Conservation (phyloP, 371 early-diverging fungal species). For the Rhizomucor pusillus region DNA sequence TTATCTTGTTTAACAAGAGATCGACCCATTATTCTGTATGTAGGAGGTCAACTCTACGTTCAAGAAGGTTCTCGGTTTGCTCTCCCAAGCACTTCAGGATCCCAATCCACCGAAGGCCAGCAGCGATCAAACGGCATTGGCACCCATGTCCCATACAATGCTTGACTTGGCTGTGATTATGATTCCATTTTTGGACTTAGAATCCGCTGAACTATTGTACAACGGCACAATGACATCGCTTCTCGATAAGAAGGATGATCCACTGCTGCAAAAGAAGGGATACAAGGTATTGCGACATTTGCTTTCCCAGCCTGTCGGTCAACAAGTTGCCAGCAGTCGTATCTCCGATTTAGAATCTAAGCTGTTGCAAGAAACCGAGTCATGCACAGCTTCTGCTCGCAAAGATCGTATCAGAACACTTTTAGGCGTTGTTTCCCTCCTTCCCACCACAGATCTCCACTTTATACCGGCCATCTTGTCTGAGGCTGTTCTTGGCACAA, state of each 20-base stretch:
- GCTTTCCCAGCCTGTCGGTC: constrained; percentile 47
- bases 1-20: background rate
- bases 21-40: background rate
- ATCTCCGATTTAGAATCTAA: constrained; percentile 48
- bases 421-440: constrained; percentile 46
- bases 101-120: constrained; percentile 16
- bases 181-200: constrained; percentile 68
- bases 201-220: constrained; percentile 55
- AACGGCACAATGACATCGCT: constrained; percentile 52
- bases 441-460: constrained; percentile 68
- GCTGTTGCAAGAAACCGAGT: constrained; percentile 52
- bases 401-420: constrained; percentile 69
- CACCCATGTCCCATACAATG: constrained; percentile 74
- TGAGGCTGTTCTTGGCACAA: constrained; percentile 89
- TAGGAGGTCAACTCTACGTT: constrained; percentile 57
- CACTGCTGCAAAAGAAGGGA: constrained; percentile 88
- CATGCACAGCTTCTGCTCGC: constrained; percentile 63
- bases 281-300: constrained; percentile 83
- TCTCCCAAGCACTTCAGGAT: constrained; percentile 59
- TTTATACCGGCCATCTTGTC: constrained; percentile 84
- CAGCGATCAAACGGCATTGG: constrained; percentile 46
- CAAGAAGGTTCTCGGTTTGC: constrained; percentile 63
- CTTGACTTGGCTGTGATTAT: constrained; percentile 73
- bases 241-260: constrained; percentile 65
- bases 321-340: constrained; percentile 36